Conservation (phyloP, 2,329 filamentous ascomycete genomes). For the Aspergillus puulaauensis region DNA sequence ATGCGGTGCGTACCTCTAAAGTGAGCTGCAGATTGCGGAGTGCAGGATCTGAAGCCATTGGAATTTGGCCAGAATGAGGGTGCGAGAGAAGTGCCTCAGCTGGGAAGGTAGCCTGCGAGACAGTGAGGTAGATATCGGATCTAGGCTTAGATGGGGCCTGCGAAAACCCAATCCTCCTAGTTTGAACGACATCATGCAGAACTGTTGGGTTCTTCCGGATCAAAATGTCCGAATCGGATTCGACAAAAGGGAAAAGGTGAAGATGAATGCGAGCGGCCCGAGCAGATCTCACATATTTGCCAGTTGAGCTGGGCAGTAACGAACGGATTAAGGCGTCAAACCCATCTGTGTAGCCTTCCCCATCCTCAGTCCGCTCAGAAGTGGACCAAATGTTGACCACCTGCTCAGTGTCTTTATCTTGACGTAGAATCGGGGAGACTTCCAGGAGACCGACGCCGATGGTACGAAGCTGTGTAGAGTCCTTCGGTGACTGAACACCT, state of each 20-base stretch:
- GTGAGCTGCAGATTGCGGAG: conserved; percentile 82
- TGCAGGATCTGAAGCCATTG: conserved; percentile 62
- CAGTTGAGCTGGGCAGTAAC: conserved; percentile 70
- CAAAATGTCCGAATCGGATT: conserved; percentile 73
- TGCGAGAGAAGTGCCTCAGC: conserved; percentile 64
- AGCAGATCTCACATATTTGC: conserved; percentile 70
- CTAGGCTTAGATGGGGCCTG: conserved; percentile 83
- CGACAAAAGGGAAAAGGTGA: conserved; percentile 73
- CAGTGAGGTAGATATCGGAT: conserved; percentile 91
- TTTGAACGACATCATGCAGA: conserved; percentile 76
- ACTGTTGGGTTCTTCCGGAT: conserved; percentile 86
- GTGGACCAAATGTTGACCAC: conserved; percentile 76
- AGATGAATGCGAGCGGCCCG: conserved; percentile 76
- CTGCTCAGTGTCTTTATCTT: conserved; percentile 70
- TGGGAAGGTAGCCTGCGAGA: conserved; percentile 75
- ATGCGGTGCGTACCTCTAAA: conserved; percentile 77
- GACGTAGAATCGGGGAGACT: conserved; percentile 71
- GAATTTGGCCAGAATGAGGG: conserved; percentile 77
- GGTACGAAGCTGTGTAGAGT: conserved; percentile 58
- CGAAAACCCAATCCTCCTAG: conserved; percentile 88
- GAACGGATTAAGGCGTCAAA: conserved; percentile 74
- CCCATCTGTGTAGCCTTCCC: conserved; percentile 60
- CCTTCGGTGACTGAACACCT: conserved; percentile 29
- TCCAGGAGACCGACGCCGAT: conserved; percentile 77
- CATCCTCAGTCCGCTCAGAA: conserved; percentile 55